Conservation (phyloP, 73 alveolate genomes). For the Tetrahymena thermophila region DNA sequence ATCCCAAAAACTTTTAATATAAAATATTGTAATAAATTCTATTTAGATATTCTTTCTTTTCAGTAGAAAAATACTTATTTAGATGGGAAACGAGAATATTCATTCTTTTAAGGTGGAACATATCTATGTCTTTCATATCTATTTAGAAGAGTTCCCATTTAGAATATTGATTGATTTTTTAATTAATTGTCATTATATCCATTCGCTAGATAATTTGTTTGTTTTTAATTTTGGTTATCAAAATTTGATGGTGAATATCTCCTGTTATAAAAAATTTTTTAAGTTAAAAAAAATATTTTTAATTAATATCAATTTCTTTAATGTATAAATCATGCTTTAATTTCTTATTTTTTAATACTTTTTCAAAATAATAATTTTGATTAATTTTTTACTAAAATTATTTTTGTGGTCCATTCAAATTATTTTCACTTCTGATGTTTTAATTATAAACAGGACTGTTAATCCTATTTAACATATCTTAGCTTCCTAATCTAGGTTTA, state of each 20-base stretch:
- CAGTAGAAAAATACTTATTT: not conserved
- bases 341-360: no score
- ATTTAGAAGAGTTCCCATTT: not conserved
- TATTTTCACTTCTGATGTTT: not conserved
- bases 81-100: not conserved
- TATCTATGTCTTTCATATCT: not conserved
- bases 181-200: not conserved
- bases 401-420: not conserved
- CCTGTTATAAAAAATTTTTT: not conserved
- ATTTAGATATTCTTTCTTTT: not conserved
- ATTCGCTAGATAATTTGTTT: not conserved
- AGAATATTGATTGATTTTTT: not conserved
- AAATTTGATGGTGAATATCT: not conserved
- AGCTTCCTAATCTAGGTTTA: not conserved
- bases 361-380: no score
- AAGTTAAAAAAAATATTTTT: no score
- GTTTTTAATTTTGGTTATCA: not conserved
- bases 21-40: not conserved
- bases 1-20: not conserved
- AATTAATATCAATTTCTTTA: not conserved
- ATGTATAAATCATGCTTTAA: no score
- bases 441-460: not conserved
- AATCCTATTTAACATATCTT: not conserved
- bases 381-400: not conserved
- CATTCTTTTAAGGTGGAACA: not conserved